Evolutionary conservation across 495 filamentous ascomycete genomes (phyloP), one percentile per base, ranked within the genome.

Genomic region (Xanthoparmelia taractica): DNA sequence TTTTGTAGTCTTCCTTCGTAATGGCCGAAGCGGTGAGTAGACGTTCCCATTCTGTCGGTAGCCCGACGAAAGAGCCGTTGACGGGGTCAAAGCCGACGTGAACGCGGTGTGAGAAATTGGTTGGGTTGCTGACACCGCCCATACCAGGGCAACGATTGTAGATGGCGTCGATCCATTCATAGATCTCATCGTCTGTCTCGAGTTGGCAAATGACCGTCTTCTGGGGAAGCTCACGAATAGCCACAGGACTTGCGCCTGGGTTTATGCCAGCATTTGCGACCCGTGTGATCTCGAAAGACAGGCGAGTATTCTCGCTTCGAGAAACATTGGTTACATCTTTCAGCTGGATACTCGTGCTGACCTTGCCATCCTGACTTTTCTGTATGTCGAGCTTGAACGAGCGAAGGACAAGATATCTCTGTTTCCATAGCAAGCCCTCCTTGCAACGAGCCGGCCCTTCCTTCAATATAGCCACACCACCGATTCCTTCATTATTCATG

Each of bases 161-260:
- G 66, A 98, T 94, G 72, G 89, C 88, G 72, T 98, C 94, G 63
- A 96, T 96, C 94, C 94, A 98, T 59, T 95, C 91, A 71, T 98
- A 98, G 41, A 97, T 84, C 66, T 98, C 94, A 67, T 96, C 92
- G 65, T 97, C 95, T 27, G 84, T 87, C 71, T 96, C 96, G 66
- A 97, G 89, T 71, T 89, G 89, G 66, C 96, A 91, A 33, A 91
- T 88, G 45, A 96, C 80, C 13, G 87, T 88, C 68, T 89, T 90
- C 38, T 86, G 85, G 5, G 88, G 81, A 38, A 89, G 85, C 69
- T 97, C 92, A n/a, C 85, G 80, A 2, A 73, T 77, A n/a, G 52
- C 37, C n/a, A 60, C 11, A 23, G 60, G 36, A 31, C 79, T 85
- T 77, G 75, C 77, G 37, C 83, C 82, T 7, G 85, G 75, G 57